A percentile compares a stretch with the other conserved stretches of the same genome.
Conservation (phyloP, 2,329 filamentous ascomycete genomes). For the Fusarium agapanthi region DNA sequence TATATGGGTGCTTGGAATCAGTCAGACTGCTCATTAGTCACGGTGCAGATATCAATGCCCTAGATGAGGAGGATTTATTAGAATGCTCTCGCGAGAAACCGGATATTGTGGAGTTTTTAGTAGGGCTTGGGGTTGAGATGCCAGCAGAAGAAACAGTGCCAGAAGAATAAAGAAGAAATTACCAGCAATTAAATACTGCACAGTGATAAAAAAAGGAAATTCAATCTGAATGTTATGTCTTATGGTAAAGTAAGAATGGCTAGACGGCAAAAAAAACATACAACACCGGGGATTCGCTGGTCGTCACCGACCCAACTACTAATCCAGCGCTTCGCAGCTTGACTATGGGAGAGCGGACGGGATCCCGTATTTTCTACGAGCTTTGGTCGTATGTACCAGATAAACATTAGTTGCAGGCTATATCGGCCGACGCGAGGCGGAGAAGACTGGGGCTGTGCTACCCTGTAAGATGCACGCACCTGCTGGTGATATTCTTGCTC, state of each 20-base stretch:
- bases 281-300: neutral
- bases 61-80: neutral
- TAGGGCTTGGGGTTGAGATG: neutral
- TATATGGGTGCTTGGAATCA: neutral
- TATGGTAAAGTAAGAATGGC: fast-evolving
- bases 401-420: fast-evolving
- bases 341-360: neutral
- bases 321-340: neutral
- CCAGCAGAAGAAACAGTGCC: neutral
- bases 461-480: neutral
- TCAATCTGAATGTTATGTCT: fast-evolving
- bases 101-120: neutral
- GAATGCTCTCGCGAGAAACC: neutral
- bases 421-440: neutral
- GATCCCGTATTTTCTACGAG: neutral
- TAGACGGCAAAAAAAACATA: neutral
- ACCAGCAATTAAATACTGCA: neutral
- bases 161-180: neutral
- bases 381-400: neutral
- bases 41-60: neutral
- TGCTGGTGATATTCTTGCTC: neutral
- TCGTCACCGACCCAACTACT: neutral
- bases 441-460: neutral
- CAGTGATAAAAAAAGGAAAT: neutral
- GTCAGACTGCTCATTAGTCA: constrained; percentile 3